phyloP scores from a whole-genome alignment of 2,329 filamentous ascomycete genomes.

The Claviceps africana region DNA sequence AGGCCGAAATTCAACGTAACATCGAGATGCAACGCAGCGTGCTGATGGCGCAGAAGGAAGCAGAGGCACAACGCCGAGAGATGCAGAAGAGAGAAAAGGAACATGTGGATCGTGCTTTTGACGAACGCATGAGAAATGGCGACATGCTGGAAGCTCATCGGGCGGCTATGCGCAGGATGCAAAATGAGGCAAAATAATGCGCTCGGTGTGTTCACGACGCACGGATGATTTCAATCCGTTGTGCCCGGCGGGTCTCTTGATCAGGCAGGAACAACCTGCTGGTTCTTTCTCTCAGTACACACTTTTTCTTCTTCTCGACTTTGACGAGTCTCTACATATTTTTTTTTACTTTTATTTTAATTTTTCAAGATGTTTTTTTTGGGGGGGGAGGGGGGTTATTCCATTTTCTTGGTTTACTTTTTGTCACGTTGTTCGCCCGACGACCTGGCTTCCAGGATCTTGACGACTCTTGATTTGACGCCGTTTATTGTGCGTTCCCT shows the following conservation, averaged over 20 bases:
- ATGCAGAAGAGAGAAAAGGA: constrained; percentile 43
- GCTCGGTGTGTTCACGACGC: neutral
- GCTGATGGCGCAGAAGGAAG: constrained; percentile 48
- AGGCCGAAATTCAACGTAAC: constrained; percentile 29
- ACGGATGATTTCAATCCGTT: neutral
- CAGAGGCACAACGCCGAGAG: constrained; percentile 45
- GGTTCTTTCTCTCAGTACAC: neutral
- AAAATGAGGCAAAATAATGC: constrained; percentile 22
- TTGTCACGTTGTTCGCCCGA: neutral
- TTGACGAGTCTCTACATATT: neutral
- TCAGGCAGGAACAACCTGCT: neutral
- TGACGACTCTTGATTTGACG: neutral
- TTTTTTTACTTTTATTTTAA: neutral
- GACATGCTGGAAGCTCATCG: constrained; percentile 64
- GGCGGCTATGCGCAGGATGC: constrained; percentile 69
- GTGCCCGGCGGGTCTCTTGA: neutral
- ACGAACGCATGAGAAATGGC: constrained; percentile 62
- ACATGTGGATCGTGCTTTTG: constrained; percentile 48
- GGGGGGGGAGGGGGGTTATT: neutral
- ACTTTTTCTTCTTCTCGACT: neutral
- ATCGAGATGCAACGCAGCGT: constrained; percentile 40
- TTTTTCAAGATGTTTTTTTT: neutral
- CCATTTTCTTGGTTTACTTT: neutral
- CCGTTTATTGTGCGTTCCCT: neutral
- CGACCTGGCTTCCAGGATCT: neutral